Percentiles rank a stretch among this genome's conserved stretches.
Conservation (phyloP, 345 rosid genomes). For the Citrus australasica region DNA sequence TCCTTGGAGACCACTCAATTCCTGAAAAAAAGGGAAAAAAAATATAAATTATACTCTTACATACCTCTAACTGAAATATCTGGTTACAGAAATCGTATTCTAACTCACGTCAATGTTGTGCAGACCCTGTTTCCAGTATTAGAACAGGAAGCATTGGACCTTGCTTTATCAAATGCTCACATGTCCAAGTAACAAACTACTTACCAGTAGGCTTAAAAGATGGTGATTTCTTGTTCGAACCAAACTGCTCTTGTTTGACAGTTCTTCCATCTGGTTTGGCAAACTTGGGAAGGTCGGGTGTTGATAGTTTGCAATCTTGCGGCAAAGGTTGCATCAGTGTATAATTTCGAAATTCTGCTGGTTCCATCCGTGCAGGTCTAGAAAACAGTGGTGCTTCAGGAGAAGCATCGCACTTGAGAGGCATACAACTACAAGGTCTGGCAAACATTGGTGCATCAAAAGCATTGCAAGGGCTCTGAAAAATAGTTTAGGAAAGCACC, state of each 20-base stretch:
- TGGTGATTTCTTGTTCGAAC: constrained; percentile 7
- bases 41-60: neutral
- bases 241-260: constrained; percentile 7
- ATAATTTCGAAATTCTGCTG: constrained; percentile 2
- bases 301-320: constrained; percentile 19
- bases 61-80: neutral
- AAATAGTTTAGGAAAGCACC: neutral
- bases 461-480: constrained; percentile 15
- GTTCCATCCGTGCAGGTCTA: constrained; percentile 35
- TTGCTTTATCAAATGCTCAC: neutral
- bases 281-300: constrained; percentile 41
- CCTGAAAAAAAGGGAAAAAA: constrained; percentile 25
- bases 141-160: too few relatives aligned
- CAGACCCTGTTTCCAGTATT: too few relatives aligned
- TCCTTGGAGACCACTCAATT: constrained; percentile 56
- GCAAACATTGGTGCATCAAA: constrained; percentile 41
- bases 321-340: constrained; percentile 11
- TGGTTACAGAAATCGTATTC: neutral
- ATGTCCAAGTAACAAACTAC: constrained; percentile 1
- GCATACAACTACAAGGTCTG: constrained; percentile 3
- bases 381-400: constrained; percentile 46
- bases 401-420: constrained; percentile 16
- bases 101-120: too few relatives aligned
- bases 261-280: constrained; percentile 35
- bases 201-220: constrained; percentile 26